Evolutionary conservation across 192 early-diverging fungal species (phyloP), one percentile per base, ranked within the genome.

Genomic region (Jimgerdemannia lactiflua): DNA sequence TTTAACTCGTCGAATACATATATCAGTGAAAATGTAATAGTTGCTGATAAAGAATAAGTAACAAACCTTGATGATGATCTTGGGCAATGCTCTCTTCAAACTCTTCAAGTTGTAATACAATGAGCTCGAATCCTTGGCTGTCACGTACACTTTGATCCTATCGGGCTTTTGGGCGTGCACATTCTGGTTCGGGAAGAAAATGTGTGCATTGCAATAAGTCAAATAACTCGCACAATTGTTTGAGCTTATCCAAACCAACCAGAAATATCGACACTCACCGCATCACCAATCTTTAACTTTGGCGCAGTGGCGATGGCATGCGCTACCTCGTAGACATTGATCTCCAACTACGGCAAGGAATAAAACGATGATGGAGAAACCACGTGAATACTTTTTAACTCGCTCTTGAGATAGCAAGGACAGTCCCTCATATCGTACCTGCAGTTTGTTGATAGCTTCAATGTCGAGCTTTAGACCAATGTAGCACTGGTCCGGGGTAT

Each of bases 201-300:
- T 29, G 29, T 29, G 29, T 29, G 29, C 29, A 29, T 29, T 29
- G 29, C 29, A 29, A 29, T 29, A 29, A 29, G 29, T 29, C 29
- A 29, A 29, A 29, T 29, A 29, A 29, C 29, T 29, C 29, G 29
- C 29, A 29, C 1, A 29, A 29, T 29, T 39, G 3, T 67, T 42
- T 39, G 49, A 42, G 49, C 19, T 49, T 70, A 8, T 69, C 49
- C 42, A 69, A 59, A 41, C 43, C 29, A 29, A 29, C 29, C 29
- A 29, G 29, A 29, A 29, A 29, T 29, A 29, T 29, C 8, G 49
- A 59, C 19, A 65, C 71, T 73, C 81, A 89, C 87, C 42, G 82
- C 82, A 78, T 91, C 90, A 20, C 86, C 77, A 39, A 98, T 89
- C 88, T 98, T 99, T 72, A 98, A 88, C 80, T 97, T 97, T 2